Percentiles rank a stretch among this genome's conserved stretches.
These are phyloP conservation scores for Sporisorium graminicola DNA, from an alignment of 1,284 basidiomycete species.

Conservation along the genomic window DNA sequence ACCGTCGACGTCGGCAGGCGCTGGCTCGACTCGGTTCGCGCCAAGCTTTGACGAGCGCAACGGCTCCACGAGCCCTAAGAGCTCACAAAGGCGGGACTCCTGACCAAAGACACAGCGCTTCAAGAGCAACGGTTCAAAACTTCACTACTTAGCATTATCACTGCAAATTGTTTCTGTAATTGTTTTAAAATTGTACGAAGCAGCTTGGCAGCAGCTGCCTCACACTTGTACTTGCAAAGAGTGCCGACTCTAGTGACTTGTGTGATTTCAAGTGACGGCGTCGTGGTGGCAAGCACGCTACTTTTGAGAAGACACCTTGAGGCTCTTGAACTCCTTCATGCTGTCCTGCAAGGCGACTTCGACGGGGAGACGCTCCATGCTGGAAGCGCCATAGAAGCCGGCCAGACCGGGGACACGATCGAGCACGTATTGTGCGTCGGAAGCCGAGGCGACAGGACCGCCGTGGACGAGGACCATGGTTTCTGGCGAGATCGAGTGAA, in stretches of 20 bases:
- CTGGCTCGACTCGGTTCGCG: constrained; percentile 40
- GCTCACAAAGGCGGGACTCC: constrained; percentile 3
- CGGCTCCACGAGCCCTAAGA: constrained; percentile 24
- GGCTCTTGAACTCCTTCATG: constrained; percentile 42
- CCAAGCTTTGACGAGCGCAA: constrained; percentile 25
- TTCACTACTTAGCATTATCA: background rate
- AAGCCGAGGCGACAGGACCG: constrained; percentile 42
- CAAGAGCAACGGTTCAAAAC: background rate
- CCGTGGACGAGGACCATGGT: constrained; percentile 48
- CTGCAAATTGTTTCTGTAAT: constrained; percentile 2
- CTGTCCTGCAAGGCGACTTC: constrained; percentile 42
- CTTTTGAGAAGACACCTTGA: constrained; percentile 21
- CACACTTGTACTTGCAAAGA: background rate
- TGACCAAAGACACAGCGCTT: background rate
- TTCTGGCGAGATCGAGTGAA: constrained; percentile 33
- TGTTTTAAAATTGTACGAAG: background rate
- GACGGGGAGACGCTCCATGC: constrained; percentile 53
- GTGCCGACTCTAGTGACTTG: background rate
- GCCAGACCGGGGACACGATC: constrained; percentile 36
- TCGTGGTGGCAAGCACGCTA: background rate
- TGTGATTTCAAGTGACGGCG: too few species aligned
- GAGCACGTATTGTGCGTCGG: constrained; percentile 48
- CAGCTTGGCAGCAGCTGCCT: too few species aligned
- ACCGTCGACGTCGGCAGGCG: constrained; percentile 50
- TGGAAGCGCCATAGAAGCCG: constrained; percentile 52